A percentile compares a stretch with the other conserved stretches of the same genome.
phyloP scores from a whole-genome alignment of 1,284 basidiomycete species.

The Papiliotrema terrestris region DNA sequence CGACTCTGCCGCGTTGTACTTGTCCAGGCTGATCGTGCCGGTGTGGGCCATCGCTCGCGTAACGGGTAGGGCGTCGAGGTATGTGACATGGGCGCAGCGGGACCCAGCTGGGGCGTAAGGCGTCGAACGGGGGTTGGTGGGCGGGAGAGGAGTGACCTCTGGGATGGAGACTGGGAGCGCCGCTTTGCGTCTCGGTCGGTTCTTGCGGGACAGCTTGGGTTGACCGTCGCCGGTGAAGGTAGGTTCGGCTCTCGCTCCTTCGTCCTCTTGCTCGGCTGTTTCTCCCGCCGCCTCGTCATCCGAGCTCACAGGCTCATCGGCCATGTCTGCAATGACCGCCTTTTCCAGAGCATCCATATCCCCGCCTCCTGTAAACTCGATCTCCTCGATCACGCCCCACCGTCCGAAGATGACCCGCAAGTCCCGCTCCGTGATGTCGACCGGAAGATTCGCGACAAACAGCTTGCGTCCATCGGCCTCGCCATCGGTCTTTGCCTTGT shows the following conservation, averaged over 20 bases:
- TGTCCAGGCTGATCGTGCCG: constrained; percentile 32
- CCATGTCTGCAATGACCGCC: constrained; percentile 27
- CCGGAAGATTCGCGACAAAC: constrained; percentile 80
- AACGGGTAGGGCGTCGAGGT: constrained; percentile 67
- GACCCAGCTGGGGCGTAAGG: constrained; percentile 28
- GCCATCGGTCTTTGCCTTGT: constrained; percentile 48
- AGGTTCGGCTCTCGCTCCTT: constrained; percentile 32
- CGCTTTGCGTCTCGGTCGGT: constrained; percentile 49
- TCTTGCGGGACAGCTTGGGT: constrained; percentile 33
- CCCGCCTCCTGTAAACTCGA: constrained; percentile 54
- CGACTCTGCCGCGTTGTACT: constrained; percentile 47
- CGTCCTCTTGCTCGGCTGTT: constrained; percentile 48
- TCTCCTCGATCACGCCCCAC: constrained; percentile 70
- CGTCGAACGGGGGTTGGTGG: constrained; percentile 23
- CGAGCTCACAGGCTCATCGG: constrained; percentile 25
- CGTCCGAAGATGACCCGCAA: constrained; percentile 67
- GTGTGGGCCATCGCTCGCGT: constrained; percentile 57
- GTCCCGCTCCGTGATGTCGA: constrained; percentile 75
- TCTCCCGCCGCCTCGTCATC: constrained; percentile 49
- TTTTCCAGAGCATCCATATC: constrained; percentile 34
- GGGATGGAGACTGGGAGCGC: constrained; percentile 59
- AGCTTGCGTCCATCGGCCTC: constrained; percentile 60
- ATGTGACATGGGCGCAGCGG: constrained; percentile 66
- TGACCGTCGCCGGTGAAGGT: constrained; percentile 55
- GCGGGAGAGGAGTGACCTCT: constrained; percentile 32